Evolutionary conservation across 2,329 filamentous ascomycete species (phyloP).

Genomic region (Colletotrichum sp.): DNA sequence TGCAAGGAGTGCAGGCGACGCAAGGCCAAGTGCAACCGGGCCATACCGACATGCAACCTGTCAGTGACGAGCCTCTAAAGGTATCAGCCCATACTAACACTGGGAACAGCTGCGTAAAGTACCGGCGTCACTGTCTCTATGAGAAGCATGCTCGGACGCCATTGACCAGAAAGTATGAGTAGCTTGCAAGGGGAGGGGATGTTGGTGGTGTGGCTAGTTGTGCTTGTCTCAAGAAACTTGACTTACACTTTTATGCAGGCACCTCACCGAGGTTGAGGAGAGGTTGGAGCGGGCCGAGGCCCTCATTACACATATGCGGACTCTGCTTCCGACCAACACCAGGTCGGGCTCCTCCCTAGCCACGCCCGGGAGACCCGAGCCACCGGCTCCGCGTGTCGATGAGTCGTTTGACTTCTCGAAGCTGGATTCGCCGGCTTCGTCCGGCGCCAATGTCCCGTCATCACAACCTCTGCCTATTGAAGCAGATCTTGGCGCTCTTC

Average conservation of each 20-base stretch:
- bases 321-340: slow-evolving; percentile 29
- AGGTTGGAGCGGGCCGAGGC: slow-evolving; percentile 40
- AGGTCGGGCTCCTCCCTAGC: slow-evolving; percentile 3
- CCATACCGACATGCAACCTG: slow-evolving; percentile 40
- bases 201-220: neutral
- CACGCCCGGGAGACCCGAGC: neutral
- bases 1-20: slow-evolving; percentile 45
- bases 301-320: slow-evolving; percentile 32
- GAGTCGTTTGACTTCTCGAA: neutral
- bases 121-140: slow-evolving; percentile 51
- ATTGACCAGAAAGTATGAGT: slow-evolving; percentile 46
- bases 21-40: slow-evolving; percentile 43
- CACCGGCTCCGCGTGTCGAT: neutral
- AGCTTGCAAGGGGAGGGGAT: neutral
- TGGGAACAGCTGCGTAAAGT: slow-evolving; percentile 37
- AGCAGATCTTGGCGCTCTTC: neutral
- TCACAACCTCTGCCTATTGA: neutral
- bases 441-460: neutral
- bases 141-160: slow-evolving; percentile 53
- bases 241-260: slow-evolving; percentile 25
- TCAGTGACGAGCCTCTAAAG: slow-evolving; percentile 34
- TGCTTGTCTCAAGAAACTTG: neutral
- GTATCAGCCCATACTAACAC: neutral
- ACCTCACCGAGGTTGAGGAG: slow-evolving; percentile 48
- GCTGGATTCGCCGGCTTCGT: neutral